Evolutionary conservation across 257 asterid species (phyloP), one percentile per base, ranked within the genome.

Genomic region (Henckelia pumila): DNA sequence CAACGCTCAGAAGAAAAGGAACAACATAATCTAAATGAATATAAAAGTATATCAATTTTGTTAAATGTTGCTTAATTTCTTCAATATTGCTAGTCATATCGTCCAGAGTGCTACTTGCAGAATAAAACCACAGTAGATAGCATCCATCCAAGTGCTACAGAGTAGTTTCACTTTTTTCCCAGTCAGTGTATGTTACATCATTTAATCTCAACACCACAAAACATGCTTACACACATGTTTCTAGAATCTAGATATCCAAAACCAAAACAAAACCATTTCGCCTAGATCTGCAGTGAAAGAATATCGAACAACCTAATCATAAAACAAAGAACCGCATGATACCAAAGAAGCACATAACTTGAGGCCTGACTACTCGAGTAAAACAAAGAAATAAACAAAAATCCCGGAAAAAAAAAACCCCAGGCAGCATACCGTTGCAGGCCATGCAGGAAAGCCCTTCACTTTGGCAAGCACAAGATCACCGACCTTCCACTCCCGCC

Each of bases 391-490:
- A 26, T 0, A 1, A 14, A 33, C 3, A 53, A 66, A 53, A 16
- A 30, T 26, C 6, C 28, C 19, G 21, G 28, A 16, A 47, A 28
- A 59, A 69, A 35, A 55, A 0, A 75, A n/a, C n/a, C 16, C 23
- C 25, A 20, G 26, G 33, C 57, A 1, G 59, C 86, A 44, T 82
- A 91, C 96, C 84, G 76, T 84, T 5, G 97, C 97, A 55, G 97
- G 97, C 97, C 97, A 91, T 10, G 97, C 89, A 40, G 93, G 95
- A 73, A 88, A 88, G 0, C 97, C 97, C 78, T 91, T 91, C 75
- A 91, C 93, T 77, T 91, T 91, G 56, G 98, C 98, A 70, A 91
- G 95, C 69, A 91, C 98, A 52, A 91, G 98, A 87, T 91, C 96
- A 25, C 96, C 96, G 56, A 88, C 75, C 72, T 91, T 88, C 88